Evolutionary conservation across 2,329 filamentous ascomycete species (phyloP).

Genomic region (Cytospora chrysosperma): DNA sequence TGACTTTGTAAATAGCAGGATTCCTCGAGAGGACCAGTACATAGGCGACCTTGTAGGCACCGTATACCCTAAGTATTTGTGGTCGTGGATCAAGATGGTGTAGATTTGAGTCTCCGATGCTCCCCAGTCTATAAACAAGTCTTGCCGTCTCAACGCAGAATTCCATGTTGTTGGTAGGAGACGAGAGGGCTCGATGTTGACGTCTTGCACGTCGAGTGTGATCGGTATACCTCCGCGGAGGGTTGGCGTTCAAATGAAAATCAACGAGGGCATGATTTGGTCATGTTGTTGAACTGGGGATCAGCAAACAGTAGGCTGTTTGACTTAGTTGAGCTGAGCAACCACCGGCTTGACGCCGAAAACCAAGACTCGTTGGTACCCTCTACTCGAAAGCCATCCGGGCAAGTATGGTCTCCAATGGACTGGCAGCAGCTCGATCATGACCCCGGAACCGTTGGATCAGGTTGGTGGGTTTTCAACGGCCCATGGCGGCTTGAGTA

Average conservation of each 20-base stretch:
- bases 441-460: neutral
- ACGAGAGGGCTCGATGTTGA: neutral
- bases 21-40: neutral
- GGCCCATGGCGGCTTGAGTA: neutral
- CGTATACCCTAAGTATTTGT: neutral
- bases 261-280: neutral
- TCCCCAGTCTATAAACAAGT: neutral
- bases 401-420: neutral
- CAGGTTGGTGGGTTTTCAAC: neutral
- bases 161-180: neutral
- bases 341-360: neutral
- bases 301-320: too few relatives aligned
- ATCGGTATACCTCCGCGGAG: neutral
- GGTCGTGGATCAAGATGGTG: neutral
- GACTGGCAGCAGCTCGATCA: neutral
- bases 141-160: neutral
- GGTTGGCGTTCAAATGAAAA: neutral
- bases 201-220: neutral
- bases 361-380: neutral
- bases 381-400: neutral
- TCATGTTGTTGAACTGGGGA: neutral
- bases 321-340: neutral
- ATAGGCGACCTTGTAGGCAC: neutral
- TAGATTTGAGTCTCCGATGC: neutral
- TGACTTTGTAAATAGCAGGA: neutral